Base-by-base conservation (phyloP, 768 basidiomycete genomes). In the Symmetrospora coprosmae region DNA sequence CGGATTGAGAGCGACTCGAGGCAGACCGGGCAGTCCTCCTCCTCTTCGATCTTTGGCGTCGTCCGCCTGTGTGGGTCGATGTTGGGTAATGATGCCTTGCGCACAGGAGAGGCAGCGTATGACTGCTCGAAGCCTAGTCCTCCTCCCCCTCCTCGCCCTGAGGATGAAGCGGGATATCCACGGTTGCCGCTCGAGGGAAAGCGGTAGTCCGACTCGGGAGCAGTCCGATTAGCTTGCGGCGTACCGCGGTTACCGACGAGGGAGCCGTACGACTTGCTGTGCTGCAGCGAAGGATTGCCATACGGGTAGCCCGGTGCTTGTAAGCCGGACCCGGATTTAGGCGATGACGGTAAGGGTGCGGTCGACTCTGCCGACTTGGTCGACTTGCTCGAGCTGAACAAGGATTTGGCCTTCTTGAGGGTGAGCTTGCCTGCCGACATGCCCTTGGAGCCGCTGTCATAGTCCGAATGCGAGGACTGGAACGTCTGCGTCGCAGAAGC, bases 1-100 rank as follows among this genome's bases (percentile, higher is more conserved):
- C 90, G 79, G 74, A 89, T 94, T 70, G 84, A 85, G 70, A 99
- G 80, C 1, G 87, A 86, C 69, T 97, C 92, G 66, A 94, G 83
- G 73, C 92, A 99, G 66, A 99, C 88, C 13, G 92, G 92, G 67
- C 94, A 99, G 52, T 85, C 84, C 69, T 91, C 89, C 55, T 87
- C 85, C 23, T 86, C 83, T 16, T 75, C 72, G 41, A 75, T 52
- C 64, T 81, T 79, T 9, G 25, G n/a, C 25, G 41, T 21, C 27
- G 4, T 43, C 43, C 21, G 13, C 21, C 19, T 37, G n/a, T 50
- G 49, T n/a, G 28, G 9, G 4, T 19, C 28, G 28, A n/a, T 13
- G 28, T n/a, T 33, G 28, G 55, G 43, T 14, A 21, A n/a, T 5
- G 55, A 53, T 7, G 34, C 37, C 46, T 58, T 58, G 17, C 27